Evolutionary conservation across 805 yeast species (phyloP), one percentile per base, ranked within the genome.

Genomic region (Sungouiozyma intestinalis): DNA sequence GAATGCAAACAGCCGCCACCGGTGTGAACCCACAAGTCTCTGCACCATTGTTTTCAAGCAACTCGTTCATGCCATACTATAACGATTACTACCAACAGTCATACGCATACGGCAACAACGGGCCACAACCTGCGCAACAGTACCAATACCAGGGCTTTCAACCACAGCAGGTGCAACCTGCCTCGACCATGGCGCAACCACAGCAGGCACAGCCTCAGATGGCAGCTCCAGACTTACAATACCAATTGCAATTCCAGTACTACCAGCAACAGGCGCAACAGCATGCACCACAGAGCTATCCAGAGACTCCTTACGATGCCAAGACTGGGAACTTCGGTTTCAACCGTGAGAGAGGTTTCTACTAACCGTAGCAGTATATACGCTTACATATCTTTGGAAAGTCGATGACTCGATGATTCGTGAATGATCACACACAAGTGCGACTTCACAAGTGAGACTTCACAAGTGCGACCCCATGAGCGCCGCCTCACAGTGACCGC

Each of bases 11-110:
- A 15, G 36, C 40, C 36, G 40, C 41, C 13, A 39, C 35, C 36
- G 40, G 44, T 33, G 40, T 36, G 18, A 45, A 41, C 24, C 50
- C 57, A 11, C 15, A 13, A 13, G 19, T 16, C 6, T 13, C 38
- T 17, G n/a, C 13, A 5, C 20, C 7, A 35, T 11, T 7, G 29
- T 24, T 24, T 24, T 24, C 29, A 24, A 24, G 11, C 29, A 24
- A 24, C 15, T 53, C 60, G 7, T 60, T 58, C 46, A 57, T 58
- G 62, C 65, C 65, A 42, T 57, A 60, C 42, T 58, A 60, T 40
- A 57, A 54, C 32, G 62, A 58, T 44, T 60, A 55, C 48, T 59
- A 61, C 50, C 63, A 58, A 45, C 63, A 61, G 47, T 54, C 60
- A 13, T 57, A 60, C 57, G 63, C 63, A 43, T 60, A 60, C 41